These are phyloP conservation scores for Suhomyces wounanorum DNA, from an alignment of 1,139 yeast species.

Conservation along the genomic window DNA sequence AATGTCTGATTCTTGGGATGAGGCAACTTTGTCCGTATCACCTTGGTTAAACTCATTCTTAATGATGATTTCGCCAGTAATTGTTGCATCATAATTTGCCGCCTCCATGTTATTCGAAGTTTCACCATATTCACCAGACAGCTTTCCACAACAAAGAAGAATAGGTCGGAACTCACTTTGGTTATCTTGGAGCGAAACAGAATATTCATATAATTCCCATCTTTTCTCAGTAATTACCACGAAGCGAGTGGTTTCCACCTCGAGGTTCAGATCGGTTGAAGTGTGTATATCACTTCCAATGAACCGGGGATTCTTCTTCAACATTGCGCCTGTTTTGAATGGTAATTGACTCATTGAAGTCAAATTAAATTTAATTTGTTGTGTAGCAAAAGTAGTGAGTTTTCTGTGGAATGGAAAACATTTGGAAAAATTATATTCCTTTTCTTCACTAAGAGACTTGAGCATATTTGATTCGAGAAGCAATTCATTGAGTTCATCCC, in stretches of 20 bases:
- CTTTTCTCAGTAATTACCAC: constrained; percentile 65
- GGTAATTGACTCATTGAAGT: constrained; percentile 28
- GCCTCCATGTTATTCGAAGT: constrained; percentile 37
- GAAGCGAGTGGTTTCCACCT: constrained; percentile 58
- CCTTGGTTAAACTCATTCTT: constrained; percentile 36
- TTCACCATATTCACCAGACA: constrained; percentile 66
- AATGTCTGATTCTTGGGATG: constrained; percentile 21
- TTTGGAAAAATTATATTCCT: constrained; percentile 68
- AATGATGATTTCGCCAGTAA: constrained; percentile 28
- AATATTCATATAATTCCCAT: constrained; percentile 70
- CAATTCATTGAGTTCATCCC: constrained; percentile 7
- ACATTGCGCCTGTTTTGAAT: constrained; percentile 41
- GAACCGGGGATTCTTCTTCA: constrained; percentile 46
- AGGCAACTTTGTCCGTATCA: constrained; percentile 17
- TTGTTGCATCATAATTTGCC: constrained; percentile 20
- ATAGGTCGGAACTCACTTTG: constrained; percentile 50
- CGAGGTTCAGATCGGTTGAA: constrained; percentile 28
- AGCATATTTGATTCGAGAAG: constrained; percentile 26
- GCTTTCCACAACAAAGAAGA: constrained; percentile 66
- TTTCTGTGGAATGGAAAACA: constrained; percentile 85
- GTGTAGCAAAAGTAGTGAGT: constrained; percentile 64
- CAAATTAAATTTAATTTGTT: constrained; percentile 51
- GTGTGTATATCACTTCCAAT: constrained; percentile 66
- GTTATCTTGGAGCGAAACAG: constrained; percentile 18
- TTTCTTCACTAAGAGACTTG: constrained; percentile 39